A percentile compares a stretch with the other conserved stretches of the same genome.
Evolutionary conservation across 2,329 filamentous ascomycete genomes (phyloP).

Genomic region (Leptoxyphium fumago): DNA sequence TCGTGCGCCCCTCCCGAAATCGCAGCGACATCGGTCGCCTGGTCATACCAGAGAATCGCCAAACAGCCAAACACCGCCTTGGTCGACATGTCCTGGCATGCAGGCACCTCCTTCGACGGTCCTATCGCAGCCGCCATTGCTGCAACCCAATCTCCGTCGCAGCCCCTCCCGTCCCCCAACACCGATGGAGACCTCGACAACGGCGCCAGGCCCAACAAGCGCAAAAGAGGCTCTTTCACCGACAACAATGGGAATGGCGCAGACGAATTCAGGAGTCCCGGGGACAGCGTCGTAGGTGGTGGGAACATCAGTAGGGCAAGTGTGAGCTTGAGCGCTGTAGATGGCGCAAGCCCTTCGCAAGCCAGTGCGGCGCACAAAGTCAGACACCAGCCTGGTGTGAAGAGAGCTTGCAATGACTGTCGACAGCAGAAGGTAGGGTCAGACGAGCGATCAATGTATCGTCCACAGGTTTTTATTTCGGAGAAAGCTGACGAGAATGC

Average conservation of each 20-base stretch:
- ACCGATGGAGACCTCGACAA: background rate
- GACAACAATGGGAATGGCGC: background rate
- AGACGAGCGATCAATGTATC: background rate
- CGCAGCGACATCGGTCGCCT: background rate
- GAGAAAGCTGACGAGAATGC: too few species aligned
- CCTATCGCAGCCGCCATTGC: constrained; percentile 1
- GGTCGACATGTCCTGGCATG: constrained; percentile 12
- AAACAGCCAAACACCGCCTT: background rate
- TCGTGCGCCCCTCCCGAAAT: background rate
- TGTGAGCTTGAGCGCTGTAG: background rate
- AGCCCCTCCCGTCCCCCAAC: background rate
- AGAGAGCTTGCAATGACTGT: constrained; percentile 74
- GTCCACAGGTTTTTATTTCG: background rate
- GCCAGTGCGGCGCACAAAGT: constrained; percentile 5
- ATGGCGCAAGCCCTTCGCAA: background rate
- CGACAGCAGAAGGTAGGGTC: constrained; percentile 62
- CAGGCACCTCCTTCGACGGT: constrained; percentile 11
- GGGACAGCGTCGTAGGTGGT: constrained; percentile 5
- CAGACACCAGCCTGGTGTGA: constrained; percentile 36
- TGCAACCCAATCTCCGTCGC: background rate
- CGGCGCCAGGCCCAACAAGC: constrained; percentile 4
- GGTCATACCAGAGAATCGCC: background rate
- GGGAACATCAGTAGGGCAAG: constrained; percentile 2
- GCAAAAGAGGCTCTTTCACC: constrained; percentile 8
- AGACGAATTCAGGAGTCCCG: constrained; percentile 3